Conservation (phyloP, 2,329 filamentous ascomycete species). For the Zymoseptoria pseudotritici region DNA sequence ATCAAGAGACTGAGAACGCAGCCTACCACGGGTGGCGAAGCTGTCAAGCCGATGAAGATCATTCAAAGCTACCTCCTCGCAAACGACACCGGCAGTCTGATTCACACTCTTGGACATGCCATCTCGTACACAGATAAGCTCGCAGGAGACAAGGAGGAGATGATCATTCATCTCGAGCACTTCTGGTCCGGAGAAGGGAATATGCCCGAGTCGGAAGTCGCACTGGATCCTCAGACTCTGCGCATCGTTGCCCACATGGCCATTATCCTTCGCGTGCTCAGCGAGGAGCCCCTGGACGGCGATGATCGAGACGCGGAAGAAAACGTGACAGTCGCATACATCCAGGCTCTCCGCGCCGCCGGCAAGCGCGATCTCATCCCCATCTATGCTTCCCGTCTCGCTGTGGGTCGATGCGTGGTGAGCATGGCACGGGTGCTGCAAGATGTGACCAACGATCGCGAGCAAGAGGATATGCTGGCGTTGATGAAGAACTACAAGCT, state of each 20-base stretch:
- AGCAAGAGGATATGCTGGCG: slow-evolving; percentile 61
- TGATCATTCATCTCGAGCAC: slow-evolving; percentile 19
- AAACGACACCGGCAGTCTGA: slow-evolving; percentile 43
- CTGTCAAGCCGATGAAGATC: slow-evolving; percentile 60
- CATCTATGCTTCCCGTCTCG: slow-evolving; percentile 76
- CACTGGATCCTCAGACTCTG: slow-evolving; percentile 36
- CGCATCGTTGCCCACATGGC: slow-evolving; percentile 48
- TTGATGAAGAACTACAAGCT: slow-evolving; percentile 70
- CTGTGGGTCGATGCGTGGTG: slow-evolving; percentile 55
- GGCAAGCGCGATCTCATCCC: slow-evolving; percentile 73
- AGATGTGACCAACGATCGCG: slow-evolving; percentile 57
- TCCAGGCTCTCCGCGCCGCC: slow-evolving; percentile 66
- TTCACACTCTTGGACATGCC: slow-evolving; percentile 37
- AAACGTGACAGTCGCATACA: slow-evolving; percentile 73
- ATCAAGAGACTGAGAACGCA: slow-evolving; percentile 53
- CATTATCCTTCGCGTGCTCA: slow-evolving; percentile 50
- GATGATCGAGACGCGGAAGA: slow-evolving; percentile 51
- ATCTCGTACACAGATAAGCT: slow-evolving; percentile 33
- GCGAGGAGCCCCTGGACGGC: slow-evolving; percentile 39
- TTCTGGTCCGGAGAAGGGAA: slow-evolving; percentile 11
- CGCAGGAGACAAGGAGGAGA: slow-evolving; percentile 16
- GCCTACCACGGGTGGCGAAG: slow-evolving; percentile 49
- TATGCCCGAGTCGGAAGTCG: slow-evolving; percentile 28
- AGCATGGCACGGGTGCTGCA: slow-evolving; percentile 71
- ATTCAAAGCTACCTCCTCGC: slow-evolving; percentile 70